Evolutionary conservation across 768 basidiomycete species (phyloP).

Genomic region (Mycena galericulata): DNA sequence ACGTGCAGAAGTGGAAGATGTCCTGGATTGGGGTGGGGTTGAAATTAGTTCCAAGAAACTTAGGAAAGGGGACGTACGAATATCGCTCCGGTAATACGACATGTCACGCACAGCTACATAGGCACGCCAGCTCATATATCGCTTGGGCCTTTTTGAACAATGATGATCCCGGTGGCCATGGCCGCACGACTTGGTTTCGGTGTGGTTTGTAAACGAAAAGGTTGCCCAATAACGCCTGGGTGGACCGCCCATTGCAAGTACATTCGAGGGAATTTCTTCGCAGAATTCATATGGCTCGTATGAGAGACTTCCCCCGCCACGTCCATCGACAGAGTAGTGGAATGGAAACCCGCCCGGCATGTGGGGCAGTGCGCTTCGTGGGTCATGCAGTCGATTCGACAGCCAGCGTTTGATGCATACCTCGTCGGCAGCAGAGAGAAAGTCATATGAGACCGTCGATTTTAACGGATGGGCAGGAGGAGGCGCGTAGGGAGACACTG

Average conservation of each 20-base stretch:
- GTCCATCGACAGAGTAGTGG: conserved; percentile 19
- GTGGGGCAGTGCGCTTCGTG: conserved; percentile 5
- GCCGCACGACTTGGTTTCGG: not conserved
- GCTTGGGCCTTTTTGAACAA: not conserved
- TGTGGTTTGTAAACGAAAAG: conserved; percentile 21
- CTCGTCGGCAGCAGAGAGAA: conserved; percentile 14
- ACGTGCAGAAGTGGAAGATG: conserved; percentile 22
- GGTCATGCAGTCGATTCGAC: conserved; percentile 18
- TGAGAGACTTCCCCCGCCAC: conserved; percentile 12
- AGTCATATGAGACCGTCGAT: conserved; percentile 10
- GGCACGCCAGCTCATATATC: conserved; percentile 25
- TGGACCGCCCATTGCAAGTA: conserved; percentile 8
- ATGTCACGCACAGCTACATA: conserved; percentile 17
- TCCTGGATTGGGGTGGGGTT: not conserved
- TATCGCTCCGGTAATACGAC: not conserved
- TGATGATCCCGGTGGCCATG: not conserved
- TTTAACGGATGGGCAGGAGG: conserved; percentile 18
- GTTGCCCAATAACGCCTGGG: conserved; percentile 18
- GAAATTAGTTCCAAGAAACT: not conserved
- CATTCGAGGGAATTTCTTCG: conserved; percentile 16
- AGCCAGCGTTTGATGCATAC: conserved; percentile 25
- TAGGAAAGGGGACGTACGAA: conserved; percentile 2
- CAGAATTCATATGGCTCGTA: conserved; percentile 22
- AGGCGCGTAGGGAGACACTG: not conserved
- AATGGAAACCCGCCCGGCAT: conserved; percentile 28